Evolutionary conservation across 768 basidiomycete species (phyloP).

Genomic region (Psilocybe sp.): DNA sequence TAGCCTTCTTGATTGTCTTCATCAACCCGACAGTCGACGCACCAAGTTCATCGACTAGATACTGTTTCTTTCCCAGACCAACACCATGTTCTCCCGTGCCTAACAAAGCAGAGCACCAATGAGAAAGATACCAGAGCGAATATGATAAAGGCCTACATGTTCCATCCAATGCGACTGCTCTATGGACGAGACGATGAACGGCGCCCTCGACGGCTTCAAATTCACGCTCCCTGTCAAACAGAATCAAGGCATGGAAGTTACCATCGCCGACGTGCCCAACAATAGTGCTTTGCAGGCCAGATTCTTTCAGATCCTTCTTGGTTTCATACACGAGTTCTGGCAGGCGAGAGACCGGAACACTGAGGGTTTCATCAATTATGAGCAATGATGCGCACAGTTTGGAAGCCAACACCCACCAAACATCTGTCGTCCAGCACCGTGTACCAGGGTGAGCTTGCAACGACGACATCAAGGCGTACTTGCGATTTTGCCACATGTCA

Average conservation of each 20-base stretch:
- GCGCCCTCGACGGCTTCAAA: conserved; percentile 50
- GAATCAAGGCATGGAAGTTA: conserved; percentile 51
- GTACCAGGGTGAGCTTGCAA: conserved; percentile 60
- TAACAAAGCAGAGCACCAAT: conserved; percentile 19
- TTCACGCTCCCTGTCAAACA: conserved; percentile 61
- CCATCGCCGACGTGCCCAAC: conserved; percentile 84
- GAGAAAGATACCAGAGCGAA: not conserved
- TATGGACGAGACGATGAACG: conserved; percentile 67
- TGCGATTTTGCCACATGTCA: conserved; percentile 81
- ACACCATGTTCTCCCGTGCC: conserved; percentile 89
- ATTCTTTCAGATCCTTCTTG: conserved; percentile 66
- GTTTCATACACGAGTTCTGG: conserved; percentile 75
- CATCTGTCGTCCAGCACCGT: conserved; percentile 85
- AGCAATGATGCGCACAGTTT: not conserved
- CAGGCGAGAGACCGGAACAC: conserved; percentile 68
- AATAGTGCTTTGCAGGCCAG: conserved; percentile 62
- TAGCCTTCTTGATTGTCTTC: conserved; percentile 75
- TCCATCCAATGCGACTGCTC: conserved; percentile 73
- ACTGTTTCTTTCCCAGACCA: conserved; percentile 83
- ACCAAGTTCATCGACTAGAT: conserved; percentile 81
- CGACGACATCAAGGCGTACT: conserved; percentile 76
- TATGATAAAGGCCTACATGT: conserved; percentile 50
- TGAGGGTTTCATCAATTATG: conserved; percentile 15
- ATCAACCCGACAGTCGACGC: conserved; percentile 79
- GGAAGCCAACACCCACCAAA: conserved; percentile 56